Evolutionary conservation across 2,329 filamentous ascomycete species (phyloP).

Genomic region (Talaromyces sp.): DNA sequence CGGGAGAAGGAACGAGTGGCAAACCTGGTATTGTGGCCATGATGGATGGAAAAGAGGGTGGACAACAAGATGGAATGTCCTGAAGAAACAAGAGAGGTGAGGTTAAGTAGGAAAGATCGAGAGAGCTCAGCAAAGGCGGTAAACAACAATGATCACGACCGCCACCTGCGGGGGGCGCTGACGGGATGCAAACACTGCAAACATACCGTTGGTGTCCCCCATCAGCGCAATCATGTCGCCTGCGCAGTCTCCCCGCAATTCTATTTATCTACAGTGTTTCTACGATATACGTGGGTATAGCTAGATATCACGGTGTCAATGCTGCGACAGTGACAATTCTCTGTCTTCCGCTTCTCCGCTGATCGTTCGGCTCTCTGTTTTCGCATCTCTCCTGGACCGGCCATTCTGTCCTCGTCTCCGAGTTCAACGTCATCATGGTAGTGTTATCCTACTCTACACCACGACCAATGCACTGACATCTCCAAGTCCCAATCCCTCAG

Average conservation of each 20-base stretch:
- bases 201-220: conserved; percentile 12
- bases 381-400: neutral
- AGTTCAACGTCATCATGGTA: conserved; percentile 2
- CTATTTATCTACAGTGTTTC: neutral
- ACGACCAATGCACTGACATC: neutral
- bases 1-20: neutral
- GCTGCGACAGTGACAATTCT: neutral
- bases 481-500: conserved; percentile 86
- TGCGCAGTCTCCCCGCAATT: conserved; percentile 5
- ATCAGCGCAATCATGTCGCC: conserved; percentile 4
- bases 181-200: conserved; percentile 27
- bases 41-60: conserved; percentile 14
- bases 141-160: conserved; percentile 13
- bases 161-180: conserved; percentile 8
- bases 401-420: neutral
- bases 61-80: neutral
- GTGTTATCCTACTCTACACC: neutral
- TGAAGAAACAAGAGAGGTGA: conserved; percentile 1
- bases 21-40: conserved; percentile 54
- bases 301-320: neutral
- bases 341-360: neutral
- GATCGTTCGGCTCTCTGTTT: neutral
- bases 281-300: neutral
- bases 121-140: neutral
- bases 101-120: neutral